A percentile compares a stretch with the other conserved stretches of the same genome.
Conservation (phyloP, 1,284 basidiomycete species). For the Moesziomyces parantarcticus region DNA sequence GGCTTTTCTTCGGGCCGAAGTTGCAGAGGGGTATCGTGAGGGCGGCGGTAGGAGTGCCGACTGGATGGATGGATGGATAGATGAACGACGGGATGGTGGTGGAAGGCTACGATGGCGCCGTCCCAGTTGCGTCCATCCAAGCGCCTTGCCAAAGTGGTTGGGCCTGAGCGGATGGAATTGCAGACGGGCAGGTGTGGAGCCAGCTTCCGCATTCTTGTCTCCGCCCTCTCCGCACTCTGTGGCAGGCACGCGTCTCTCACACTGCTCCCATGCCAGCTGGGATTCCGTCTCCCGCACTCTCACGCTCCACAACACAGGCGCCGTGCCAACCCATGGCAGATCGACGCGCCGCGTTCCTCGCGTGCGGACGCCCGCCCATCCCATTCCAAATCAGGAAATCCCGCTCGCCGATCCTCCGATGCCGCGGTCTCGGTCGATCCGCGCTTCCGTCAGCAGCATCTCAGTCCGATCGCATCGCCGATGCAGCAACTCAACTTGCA, state of each 20-base stretch:
- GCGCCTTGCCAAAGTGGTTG: no score
- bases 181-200: no score
- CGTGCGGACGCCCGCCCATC: not conserved
- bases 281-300: no score
- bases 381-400: not conserved
- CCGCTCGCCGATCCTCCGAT: not conserved
- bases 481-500: not conserved
- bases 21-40: slow-evolving; percentile 1
- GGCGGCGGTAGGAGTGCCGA: not conserved
- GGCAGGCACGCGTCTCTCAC: no score
- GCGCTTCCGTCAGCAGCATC: not conserved
- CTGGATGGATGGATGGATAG: slow-evolving; percentile 11
- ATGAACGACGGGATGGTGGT: slow-evolving; percentile 5
- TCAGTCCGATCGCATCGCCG: not conserved
- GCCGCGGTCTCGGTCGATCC: not conserved
- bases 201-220: not conserved
- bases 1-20: slow-evolving; percentile 5
- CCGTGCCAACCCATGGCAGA: not conserved
- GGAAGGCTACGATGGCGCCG: not conserved
- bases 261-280: no score
- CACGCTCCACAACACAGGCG: no score
- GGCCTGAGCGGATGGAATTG: not conserved
- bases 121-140: not conserved
- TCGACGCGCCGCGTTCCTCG: slow-evolving; percentile 13
- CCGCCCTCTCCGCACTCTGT: not conserved